Evolutionary conservation across 2,329 filamentous ascomycete genomes (phyloP), one percentile per base, ranked within the genome.

Genomic region (Trichoderma sp.): DNA sequence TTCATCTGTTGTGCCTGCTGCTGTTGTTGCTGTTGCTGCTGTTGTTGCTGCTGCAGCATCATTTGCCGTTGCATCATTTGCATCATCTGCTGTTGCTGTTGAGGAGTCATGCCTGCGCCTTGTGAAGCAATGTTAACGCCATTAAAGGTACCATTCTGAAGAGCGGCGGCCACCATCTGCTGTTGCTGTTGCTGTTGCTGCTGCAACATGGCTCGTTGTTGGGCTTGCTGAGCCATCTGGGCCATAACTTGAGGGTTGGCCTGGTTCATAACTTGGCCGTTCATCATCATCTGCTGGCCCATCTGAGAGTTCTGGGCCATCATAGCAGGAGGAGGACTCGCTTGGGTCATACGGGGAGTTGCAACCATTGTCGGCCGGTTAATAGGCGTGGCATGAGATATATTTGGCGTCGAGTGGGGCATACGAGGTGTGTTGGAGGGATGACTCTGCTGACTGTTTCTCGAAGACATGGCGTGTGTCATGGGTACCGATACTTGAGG

Each of bases 361-460:
- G 86, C 83, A 12, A 83, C 80, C 76, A 87, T 85, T 77, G 86
- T 79, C 77, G 84, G 80, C 72, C 87, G 81, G 64, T 82, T 85
- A 24, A 90, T 86, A 0, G 90, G 90, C 0, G 90, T 91, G 32
- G 85, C 86, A 72, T 90, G 88, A 14, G 82, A 76, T 79, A 91
- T 87, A 73, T 88, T 89, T 2, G 90, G 90, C 1, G 90, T 92
- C 15, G 87, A 84, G 74, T 85, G 86, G 6, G 86, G 87, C 81
- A 91, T 88, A 14, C 88, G 85, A 30, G 90, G 90, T 11, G 90
- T 91, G n/a, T 86, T 86, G 3, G 87, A 85, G 3, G 85, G 84
- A 79, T 91, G 89, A 74, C 90, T 91, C 77, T 91, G 89, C 76
- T 92, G 90, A 76, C 89, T 91, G 71, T 88, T 87, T 73, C 89